Base-by-base conservation (phyloP, 257 asterid species). In the Leptodermis oblonga region DNA sequence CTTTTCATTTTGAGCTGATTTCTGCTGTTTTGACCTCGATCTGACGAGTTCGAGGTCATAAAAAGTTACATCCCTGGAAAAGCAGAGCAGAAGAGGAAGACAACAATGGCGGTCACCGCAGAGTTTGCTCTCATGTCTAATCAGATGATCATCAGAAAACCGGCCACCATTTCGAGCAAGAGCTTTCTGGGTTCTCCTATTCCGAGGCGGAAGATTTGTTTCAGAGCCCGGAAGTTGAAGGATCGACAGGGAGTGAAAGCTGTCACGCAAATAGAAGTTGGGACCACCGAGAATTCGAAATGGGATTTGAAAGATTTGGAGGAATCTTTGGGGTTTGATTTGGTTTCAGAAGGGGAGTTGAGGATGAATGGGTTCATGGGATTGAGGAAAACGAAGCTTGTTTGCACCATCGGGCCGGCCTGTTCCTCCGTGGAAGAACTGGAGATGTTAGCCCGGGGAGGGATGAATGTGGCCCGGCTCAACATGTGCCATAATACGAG, bases 381-480 rank as follows among this genome's bases (percentile, higher is more conserved):
- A 34, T 42, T 88, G 85, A 86, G 95, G 90, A 90, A 88, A 46
- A 90, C 97, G 63, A 90, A 90, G 82, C 89, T 90, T 15, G 95
- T 90, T 31, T 90, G 97, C 64, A 88, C 96, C 34, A 81, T 90
- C 45, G 97, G 97, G 62, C 96, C 92, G 22, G 92, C 97, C 6
- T 88, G 97, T 74, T 86, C 86, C 70, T 78, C 87, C 43, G 15
- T 72, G 48, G 90, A 86, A 3, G 87, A 80, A 45, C 67, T 90
- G 87, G 97, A 88, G 84, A 88, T 80, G 80, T 72, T 90, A 81
- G 96, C 97, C 17, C 7, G 62, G 73, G 91, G 80, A 22, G 96
- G 97, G 34, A 90, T 88, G 96, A 86, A 88, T 69, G 97, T 88
- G 68, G 96, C 97, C 49, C 79, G 96, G 90, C 89, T 90, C 30